These are phyloP conservation scores for Tylopilus balloui DNA, from an alignment of 768 basidiomycete genomes.

Conservation along the genomic window DNA sequence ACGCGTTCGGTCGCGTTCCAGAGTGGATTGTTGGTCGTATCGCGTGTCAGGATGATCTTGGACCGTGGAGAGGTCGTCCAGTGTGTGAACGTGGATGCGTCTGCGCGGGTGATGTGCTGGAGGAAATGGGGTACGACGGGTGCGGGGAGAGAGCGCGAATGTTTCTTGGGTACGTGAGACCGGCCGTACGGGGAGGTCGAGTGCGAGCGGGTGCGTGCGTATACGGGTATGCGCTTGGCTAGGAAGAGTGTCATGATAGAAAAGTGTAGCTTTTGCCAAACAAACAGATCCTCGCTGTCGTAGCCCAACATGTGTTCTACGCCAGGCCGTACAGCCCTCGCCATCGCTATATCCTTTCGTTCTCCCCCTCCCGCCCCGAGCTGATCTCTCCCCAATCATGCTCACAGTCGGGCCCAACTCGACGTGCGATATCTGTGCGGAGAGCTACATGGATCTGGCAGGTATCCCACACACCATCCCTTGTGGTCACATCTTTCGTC, in stretches of 20 bases:
- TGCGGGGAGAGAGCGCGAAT: constrained; percentile 64
- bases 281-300: background rate
- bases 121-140: constrained; percentile 85
- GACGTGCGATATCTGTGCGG: constrained; percentile 14
- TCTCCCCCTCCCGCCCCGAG: too few species aligned
- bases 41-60: constrained; percentile 71
- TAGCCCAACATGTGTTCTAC: background rate
- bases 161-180: constrained; percentile 76
- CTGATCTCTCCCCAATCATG: constrained; percentile 1
- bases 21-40: constrained; percentile 83
- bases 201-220: constrained; percentile 35
- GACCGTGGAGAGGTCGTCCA: constrained; percentile 87
- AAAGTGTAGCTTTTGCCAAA: constrained; percentile 22
- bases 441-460: background rate
- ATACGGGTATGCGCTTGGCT: constrained; percentile 9
- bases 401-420: constrained; percentile 10
- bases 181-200: constrained; percentile 81
- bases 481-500: constrained; percentile 17
- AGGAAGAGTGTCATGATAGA: constrained; percentile 13
- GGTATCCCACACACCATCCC: constrained; percentile 3
- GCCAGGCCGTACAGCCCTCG: background rate
- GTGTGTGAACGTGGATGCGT: constrained; percentile 84
- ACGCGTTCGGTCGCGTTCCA: constrained; percentile 69
- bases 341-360: too few species aligned
- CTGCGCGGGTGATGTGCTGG: constrained; percentile 79